Base-by-base conservation (phyloP, 495 filamentous ascomycete genomes). In the Gamarada debralockiae region DNA sequence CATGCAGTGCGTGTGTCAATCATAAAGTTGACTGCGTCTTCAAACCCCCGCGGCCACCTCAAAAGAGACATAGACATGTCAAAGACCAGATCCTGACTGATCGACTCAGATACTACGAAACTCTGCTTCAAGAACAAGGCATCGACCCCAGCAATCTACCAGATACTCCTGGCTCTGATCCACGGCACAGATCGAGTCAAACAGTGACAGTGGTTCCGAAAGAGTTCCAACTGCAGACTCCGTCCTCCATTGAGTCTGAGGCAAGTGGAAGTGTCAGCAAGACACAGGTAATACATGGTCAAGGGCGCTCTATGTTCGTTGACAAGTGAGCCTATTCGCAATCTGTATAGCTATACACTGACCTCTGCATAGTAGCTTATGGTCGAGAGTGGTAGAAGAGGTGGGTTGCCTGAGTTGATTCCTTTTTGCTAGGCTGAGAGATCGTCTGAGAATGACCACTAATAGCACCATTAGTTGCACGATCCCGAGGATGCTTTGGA, bases 21-120 rank as follows among this genome's bases (percentile, higher is more conserved):
- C 83, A 84, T 13, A 82, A 83, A 27, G 87, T 89, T 51, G 83
- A 90, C 59, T 96, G 91, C 67, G 70, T 90, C 31, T 96, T 88
- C 65, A 89, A 89, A 1, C 79, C 83, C 1, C 89, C 89, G 0
- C 86, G 86, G 17, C 75, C 90, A 48, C 86, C 87, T 18, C 76
- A 86, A 45, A 78, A 78, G 38, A 72, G 78, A 50, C 83, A 81
- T 64, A 79, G 77, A 67, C 73, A 71, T 53, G 68, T 12, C n/a
- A 37, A 72, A 44, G 72, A 75, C 53, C 63, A 70, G 52, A 70
- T 75, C 52, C 67, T 76, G 31, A 66, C 75, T 23, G 76, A 75
- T 27, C 73, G 76, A 44, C 67, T 81, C 23, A 68, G 68, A 37
- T 75, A 73, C 55, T 80, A 80, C 55, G 80, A 82, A 57, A 51